Evolutionary conservation across 805 yeast species (phyloP).

Genomic region (Wickerhamiella cacticola): DNA sequence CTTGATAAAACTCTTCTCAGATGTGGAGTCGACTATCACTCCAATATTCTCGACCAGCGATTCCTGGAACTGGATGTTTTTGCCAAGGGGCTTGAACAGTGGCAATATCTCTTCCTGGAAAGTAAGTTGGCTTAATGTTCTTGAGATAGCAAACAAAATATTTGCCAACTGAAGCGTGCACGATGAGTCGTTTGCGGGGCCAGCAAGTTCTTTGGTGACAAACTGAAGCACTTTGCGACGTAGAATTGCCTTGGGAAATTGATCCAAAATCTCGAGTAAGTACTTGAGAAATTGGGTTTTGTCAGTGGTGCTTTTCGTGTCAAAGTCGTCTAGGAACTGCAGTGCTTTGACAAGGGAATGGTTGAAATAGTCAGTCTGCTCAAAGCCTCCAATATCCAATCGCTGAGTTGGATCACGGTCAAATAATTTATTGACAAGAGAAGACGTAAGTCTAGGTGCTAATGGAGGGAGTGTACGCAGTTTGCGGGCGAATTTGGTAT

Average conservation of each 20-base stretch:
- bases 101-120: constrained; percentile 62
- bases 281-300: constrained; percentile 58
- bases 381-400: constrained; percentile 49
- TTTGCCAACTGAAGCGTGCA: constrained; percentile 19
- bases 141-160: constrained; percentile 36
- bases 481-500: constrained; percentile 28
- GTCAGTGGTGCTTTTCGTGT: constrained; percentile 59
- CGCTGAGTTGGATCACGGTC: constrained; percentile 45
- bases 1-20: constrained; percentile 40
- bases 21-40: constrained; percentile 38
- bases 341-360: constrained; percentile 72
- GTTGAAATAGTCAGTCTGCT: constrained; percentile 64
- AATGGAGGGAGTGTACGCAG: constrained; percentile 32
- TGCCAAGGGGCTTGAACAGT: constrained; percentile 30
- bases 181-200: constrained; percentile 21
- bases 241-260: constrained; percentile 47
- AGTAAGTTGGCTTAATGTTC: constrained; percentile 57
- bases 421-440: constrained; percentile 29
- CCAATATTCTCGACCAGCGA: constrained; percentile 39
- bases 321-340: constrained; percentile 69
- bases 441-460: neutral
- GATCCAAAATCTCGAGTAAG: constrained; percentile 39
- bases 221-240: constrained; percentile 66
- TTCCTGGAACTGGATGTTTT: constrained; percentile 33
- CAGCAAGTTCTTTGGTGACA: constrained; percentile 38